phyloP scores from a whole-genome alignment of 1,284 basidiomycete species.

The Ustilago shanxiensis region DNA sequence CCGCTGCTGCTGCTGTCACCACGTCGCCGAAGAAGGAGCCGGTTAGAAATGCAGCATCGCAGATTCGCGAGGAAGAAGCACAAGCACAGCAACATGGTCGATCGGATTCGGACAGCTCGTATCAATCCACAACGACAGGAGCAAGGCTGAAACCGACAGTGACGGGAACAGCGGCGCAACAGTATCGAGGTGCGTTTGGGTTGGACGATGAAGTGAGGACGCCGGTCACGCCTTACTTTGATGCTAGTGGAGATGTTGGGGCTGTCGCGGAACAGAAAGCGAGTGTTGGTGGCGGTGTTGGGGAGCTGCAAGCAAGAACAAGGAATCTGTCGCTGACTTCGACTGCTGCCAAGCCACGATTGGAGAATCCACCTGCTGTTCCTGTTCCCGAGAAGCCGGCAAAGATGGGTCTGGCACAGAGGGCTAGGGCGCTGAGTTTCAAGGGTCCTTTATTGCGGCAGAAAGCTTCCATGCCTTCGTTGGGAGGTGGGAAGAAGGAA shows the following conservation, averaged over 20 bases:
- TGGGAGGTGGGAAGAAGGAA: constrained; percentile 31
- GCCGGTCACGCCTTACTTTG: constrained; percentile 60
- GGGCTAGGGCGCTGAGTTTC: constrained; percentile 46
- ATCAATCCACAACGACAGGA: constrained; percentile 22
- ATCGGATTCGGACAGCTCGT: constrained; percentile 55
- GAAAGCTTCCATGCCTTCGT: constrained; percentile 44
- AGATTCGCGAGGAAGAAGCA: constrained; percentile 10
- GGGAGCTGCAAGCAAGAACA: not conserved
- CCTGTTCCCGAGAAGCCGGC: constrained; percentile 18
- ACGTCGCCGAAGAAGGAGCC: constrained; percentile 16
- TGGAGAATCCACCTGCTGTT: not conserved
- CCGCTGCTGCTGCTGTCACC: not conserved
- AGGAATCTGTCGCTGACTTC: constrained; percentile 11
- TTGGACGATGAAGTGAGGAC: constrained; percentile 52
- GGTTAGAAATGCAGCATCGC: not conserved
- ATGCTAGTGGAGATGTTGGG: constrained; percentile 34
- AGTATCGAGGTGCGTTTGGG: constrained; percentile 12
- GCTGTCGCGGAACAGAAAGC: constrained; percentile 8
- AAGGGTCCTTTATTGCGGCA: constrained; percentile 39
- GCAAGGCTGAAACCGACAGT: constrained; percentile 20
- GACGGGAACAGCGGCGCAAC: not conserved
- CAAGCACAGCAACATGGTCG: constrained; percentile 28
- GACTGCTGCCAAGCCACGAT: constrained; percentile 3
- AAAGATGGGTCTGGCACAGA: constrained; percentile 45
- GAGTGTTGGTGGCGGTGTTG: not conserved